Evolutionary conservation across 352 stramenopile genomes (phyloP), one percentile per base, ranked within the genome.

Genomic region (Phytophthora lateralis): DNA sequence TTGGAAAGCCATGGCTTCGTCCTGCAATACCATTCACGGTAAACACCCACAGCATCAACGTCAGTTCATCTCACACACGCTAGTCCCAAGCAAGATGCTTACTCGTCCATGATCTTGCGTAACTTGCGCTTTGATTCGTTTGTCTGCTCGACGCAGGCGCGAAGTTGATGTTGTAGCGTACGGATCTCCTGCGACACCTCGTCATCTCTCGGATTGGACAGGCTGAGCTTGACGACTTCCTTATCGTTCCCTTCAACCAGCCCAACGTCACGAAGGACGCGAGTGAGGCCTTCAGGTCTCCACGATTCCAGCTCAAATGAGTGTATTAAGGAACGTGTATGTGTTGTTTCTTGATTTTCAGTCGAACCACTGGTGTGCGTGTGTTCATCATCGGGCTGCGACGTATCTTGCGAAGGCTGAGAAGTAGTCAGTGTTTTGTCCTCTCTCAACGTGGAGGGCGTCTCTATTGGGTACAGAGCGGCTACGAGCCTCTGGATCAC

Each of bases 141-240:
- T 29, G 73, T 89, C 10, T 68, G 63, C 6, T 67, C 65, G 27
- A 85, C 60, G 29, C 76, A 77, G 14, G 43, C 45, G 41, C 71
- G 56, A 50, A 93, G 56, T 42, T 78, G 57, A 18, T 37, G 45
- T 57, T 93, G 63, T 15, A 91, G 69, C 39, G 60, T 41, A 14
- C 81, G 81, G 21, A 93, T 85, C 57, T 93, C 80, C 30, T 75
- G 59, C 34, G 71, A 89, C 27, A 93, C 70, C 53, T 89, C 76
- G 59, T 93, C 83, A 34, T 91, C 81, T 29, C 65, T 70, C 0
- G 65, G 69, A 32, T 60, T 58, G 2, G 29, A 60, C 39, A 87
- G 45, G 30, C 38, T 55, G 26, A 55, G 46, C 32, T 66, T 60
- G 11, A 32, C 35, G 20, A 86, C 38, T 27, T 75, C 65, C 0